Conservation (phyloP, 1,284 basidiomycete genomes). For the Filobasidium uniguttulatum region DNA sequence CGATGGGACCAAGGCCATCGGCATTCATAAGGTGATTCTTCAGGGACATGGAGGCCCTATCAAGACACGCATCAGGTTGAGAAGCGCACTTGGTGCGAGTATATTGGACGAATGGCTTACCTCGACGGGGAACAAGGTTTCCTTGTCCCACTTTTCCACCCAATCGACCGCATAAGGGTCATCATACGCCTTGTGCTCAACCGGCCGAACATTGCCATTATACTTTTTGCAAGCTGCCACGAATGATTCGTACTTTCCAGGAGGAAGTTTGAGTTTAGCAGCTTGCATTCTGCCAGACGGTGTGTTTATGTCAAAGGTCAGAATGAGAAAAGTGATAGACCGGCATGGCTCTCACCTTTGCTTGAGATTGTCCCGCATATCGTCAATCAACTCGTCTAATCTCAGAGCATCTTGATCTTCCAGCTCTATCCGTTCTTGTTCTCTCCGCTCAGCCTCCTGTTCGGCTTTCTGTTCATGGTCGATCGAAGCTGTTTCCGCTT, state of each 20-base stretch:
- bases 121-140: constrained; percentile 53
- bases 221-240: constrained; percentile 50
- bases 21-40: constrained; percentile 50
- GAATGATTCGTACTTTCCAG: constrained; percentile 56
- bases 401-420: no score
- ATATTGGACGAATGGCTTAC: constrained; percentile 35
- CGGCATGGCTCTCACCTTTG: not conserved
- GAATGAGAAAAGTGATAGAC: not conserved
- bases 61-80: not conserved
- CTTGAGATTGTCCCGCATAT: not conserved
- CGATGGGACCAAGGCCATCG: constrained; percentile 64
- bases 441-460: no score
- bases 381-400: not conserved
- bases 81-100: no score
- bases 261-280: constrained; percentile 67
- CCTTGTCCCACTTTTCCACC: constrained; percentile 42
- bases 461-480: no score
- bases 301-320: constrained; percentile 55
- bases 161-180: constrained; percentile 69
- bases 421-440: no score
- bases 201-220: constrained; percentile 44
- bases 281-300: constrained; percentile 73
- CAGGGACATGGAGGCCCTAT: constrained; percentile 60
- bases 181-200: constrained; percentile 48
- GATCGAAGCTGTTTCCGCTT: no score